Base-by-base conservation (phyloP, 2,329 filamentous ascomycete genomes). In the Blumeria graminis region DNA sequence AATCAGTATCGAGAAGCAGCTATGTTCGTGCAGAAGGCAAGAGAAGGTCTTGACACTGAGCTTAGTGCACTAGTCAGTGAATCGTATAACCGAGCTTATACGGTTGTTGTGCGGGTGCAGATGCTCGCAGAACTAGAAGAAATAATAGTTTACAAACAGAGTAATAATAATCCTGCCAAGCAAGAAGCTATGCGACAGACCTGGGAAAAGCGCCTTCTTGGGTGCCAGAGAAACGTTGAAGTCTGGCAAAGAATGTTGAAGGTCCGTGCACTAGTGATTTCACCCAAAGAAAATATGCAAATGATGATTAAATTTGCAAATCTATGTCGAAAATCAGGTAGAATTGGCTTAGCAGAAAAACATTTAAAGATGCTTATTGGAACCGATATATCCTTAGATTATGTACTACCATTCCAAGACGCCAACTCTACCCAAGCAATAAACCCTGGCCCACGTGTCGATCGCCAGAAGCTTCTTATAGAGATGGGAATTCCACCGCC, bases 231-330 rank as follows among this genome's bases (percentile, higher is more conserved):
- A 57, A 95, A 96, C 63, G 89, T 95, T 18, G 92, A 99, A 65
- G 87, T 96, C 3, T 99, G 92, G 92, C 89, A 95, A 67, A 81
- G 92, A 58, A 96, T 96, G 87, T 80, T 99, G 56, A 92, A 94
- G 66, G 81, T 98, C 35, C 81, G 92, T 58, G 86, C 88, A 18
- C 75, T 99, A 55, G 92, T 99, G 58, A 90, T 96, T 59, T 82
- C 82, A 0, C 90, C 93, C 0, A 80, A 80, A 36, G 89, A 99
- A 67, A 95, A 95, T 65, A 87, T 94, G 74, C 86, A 94, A 64
- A 98, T 98, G 88, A 95, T 89, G 81, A 96, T 98, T 73, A 99
- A 98, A 68, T 98, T 95, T 67, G 86, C 92, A 64, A 98, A 96
- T 64, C 78, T 98, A 6, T 99, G 93, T 69, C 85, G 93, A 64